A percentile compares a stretch with the other conserved stretches of the same genome.
phyloP scores from a whole-genome alignment of 2,329 filamentous ascomycete species.

The Monosporascus sp. region DNA sequence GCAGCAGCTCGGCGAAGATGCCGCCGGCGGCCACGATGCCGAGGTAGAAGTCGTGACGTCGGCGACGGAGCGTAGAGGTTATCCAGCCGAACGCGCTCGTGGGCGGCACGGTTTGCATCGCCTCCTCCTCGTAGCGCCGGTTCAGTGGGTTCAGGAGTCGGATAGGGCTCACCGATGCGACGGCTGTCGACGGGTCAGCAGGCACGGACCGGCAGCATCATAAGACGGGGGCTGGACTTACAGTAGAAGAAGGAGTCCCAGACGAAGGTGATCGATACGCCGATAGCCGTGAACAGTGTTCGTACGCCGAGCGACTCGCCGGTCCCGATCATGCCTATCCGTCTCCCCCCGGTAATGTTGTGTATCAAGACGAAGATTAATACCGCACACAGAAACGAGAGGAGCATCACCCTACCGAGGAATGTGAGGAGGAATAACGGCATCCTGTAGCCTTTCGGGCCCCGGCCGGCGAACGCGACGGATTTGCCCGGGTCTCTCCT shows the following conservation, averaged over 20 bases:
- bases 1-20: conserved; percentile 45
- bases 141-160: conserved; percentile 32
- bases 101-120: conserved; percentile 33
- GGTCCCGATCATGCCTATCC: conserved; percentile 17
- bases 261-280: conserved; percentile 28
- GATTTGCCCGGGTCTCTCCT: conserved; percentile 6
- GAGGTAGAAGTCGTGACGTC: conserved; percentile 32
- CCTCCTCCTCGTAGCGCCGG: conserved; percentile 30
- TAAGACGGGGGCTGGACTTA: conserved; percentile 10
- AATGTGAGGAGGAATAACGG: conserved; percentile 25
- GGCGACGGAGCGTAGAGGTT: conserved; percentile 28
- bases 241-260: conserved; percentile 32
- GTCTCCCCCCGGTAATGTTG: conserved; percentile 18
- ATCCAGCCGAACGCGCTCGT: conserved; percentile 43
- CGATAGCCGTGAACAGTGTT: conserved; percentile 31
- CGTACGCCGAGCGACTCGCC: conserved; percentile 28
- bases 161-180: conserved; percentile 41
- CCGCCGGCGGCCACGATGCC: conserved; percentile 35
- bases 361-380: conserved; percentile 23
- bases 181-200: conserved; percentile 27
- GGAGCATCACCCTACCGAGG: conserved; percentile 18
- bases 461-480: not conserved
- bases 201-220: not conserved
- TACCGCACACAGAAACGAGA: conserved; percentile 16
- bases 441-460: conserved; percentile 3